Conservation (phyloP, 2,329 filamentous ascomycete genomes). For the Cladorrhinum sp. region DNA sequence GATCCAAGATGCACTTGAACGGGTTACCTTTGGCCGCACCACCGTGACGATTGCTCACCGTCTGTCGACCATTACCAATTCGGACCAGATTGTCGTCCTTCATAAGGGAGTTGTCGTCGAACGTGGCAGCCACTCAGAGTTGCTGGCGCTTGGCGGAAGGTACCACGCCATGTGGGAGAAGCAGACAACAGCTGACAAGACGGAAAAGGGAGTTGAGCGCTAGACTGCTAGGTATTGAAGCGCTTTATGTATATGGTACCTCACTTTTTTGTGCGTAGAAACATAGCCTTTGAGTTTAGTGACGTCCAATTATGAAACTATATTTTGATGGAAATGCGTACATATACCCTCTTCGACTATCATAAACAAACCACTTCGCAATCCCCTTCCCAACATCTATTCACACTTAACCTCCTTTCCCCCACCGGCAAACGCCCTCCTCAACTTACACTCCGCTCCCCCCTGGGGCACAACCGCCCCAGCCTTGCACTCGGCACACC, state of each 20-base stretch:
- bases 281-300: no score
- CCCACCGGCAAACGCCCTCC: slow-evolving; percentile 41
- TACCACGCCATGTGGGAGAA: slow-evolving; percentile 89
- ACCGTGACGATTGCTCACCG: slow-evolving; percentile 94
- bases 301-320: no score
- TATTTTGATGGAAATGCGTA: no score
- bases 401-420: no score
- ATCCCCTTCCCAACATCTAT: no score
- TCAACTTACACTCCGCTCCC: slow-evolving; percentile 40
- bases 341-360: no score
- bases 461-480: slow-evolving; percentile 30
- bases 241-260: no score
- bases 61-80: slow-evolving; percentile 79
- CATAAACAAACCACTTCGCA: no score
- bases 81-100: slow-evolving; percentile 79
- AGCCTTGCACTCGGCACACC: slow-evolving; percentile 44
- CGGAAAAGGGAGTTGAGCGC: slow-evolving; percentile 22
- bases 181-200: slow-evolving; percentile 52
- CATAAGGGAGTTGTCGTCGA: slow-evolving; percentile 75
- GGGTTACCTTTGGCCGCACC: slow-evolving; percentile 62
- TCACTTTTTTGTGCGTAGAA: no score
- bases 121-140: slow-evolving; percentile 72
- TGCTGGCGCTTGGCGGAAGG: slow-evolving; percentile 66
- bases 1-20: slow-evolving; percentile 40
- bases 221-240: no score